Conservation (phyloP, 495 filamentous ascomycete species). For the Penicillium canescens region DNA sequence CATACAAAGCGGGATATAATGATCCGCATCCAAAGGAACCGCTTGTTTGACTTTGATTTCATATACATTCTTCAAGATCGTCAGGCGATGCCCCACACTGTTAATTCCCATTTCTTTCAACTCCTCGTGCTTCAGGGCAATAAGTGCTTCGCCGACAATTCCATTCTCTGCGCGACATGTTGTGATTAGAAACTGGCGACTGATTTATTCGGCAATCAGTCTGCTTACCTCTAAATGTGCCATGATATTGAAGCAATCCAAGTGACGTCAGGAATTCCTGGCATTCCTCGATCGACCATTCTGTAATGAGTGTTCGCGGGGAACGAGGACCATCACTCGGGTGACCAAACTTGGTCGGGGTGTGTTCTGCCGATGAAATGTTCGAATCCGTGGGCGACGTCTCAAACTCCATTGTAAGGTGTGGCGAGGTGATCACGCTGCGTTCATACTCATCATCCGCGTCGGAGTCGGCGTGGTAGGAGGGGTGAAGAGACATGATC, state of each 20-base stretch:
- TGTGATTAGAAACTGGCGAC: conserved; percentile 4
- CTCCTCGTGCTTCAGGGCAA: conserved; percentile 88
- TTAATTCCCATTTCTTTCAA: conserved; percentile 90
- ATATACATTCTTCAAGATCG: conserved; percentile 92
- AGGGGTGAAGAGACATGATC: conserved; percentile 52
- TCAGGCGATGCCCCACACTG: conserved; percentile 91
- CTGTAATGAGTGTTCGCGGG: conserved; percentile 76
- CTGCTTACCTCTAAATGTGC: conserved; percentile 72
- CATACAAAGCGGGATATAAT: conserved; percentile 93
- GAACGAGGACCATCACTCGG: conserved; percentile 62
- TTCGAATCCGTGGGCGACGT: conserved; percentile 79
- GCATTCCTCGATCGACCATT: conserved; percentile 89
- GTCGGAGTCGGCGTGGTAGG: conserved; percentile 79
- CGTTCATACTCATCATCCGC: conserved; percentile 95
- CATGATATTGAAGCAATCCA: conserved; percentile 80
- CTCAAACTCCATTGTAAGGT: conserved; percentile 73
- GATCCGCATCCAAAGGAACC: conserved; percentile 84
- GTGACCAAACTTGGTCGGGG: conserved; percentile 80
- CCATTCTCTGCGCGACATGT: conserved; percentile 68
- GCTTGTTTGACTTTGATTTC: conserved; percentile 92
- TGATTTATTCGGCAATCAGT: neutral
- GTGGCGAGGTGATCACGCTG: conserved; percentile 72
- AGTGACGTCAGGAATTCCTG: conserved; percentile 79
- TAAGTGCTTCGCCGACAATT: conserved; percentile 87
- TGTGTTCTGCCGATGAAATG: conserved; percentile 79